Evolutionary conservation across 2,329 filamentous ascomycete species (phyloP), one percentile per base, ranked within the genome.

Genomic region (Colletotrichum australisinense): DNA sequence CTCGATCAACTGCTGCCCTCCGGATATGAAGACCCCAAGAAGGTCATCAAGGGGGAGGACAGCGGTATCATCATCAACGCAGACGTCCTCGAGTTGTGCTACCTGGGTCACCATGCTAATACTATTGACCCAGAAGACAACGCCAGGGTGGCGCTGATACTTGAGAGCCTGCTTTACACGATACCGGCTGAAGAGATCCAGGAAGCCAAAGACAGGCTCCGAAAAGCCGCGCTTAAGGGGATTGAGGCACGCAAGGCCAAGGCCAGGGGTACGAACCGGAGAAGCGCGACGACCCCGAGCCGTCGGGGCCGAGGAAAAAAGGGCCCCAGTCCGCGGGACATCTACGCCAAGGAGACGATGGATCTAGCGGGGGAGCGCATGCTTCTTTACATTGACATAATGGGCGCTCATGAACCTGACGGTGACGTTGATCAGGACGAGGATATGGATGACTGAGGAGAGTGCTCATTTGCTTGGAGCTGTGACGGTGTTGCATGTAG

Each of bases 91-190:
- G 83, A 87, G 78, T 80, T 85, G 56, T 92, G 91, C 77, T 95
- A 91, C 79, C 86, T 95, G 2, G 90, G 90, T 0, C 91, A 88
- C 75, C 86, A 92, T 0, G 93, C 94, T 1, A 91, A 89, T 72
- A 90, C 88, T 0, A 84, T 88, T 16, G 87, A 86, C 7, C 81
- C 88, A 0, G 87, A 90, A 24, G 93, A 95, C 75, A 95, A 97
- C 76, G 91, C 92, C 32, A 93, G 93, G 79, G 86, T 95, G 49
- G 92, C 92, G 2, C 82, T 95, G 11, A 81, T 93, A 35, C 83
- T 95, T 0, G 94, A 96, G 82, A 86, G 86, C 2, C 81, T 94
- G 63, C 78, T 94, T 35, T 86, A 91, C 58, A 82, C 91, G 7
- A 81, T 89, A 3, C 88, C 85, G 81, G 69, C 71, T 3, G 77